Conservation (phyloP, 1,284 basidiomycete species). For the Coniferiporia weirii region DNA sequence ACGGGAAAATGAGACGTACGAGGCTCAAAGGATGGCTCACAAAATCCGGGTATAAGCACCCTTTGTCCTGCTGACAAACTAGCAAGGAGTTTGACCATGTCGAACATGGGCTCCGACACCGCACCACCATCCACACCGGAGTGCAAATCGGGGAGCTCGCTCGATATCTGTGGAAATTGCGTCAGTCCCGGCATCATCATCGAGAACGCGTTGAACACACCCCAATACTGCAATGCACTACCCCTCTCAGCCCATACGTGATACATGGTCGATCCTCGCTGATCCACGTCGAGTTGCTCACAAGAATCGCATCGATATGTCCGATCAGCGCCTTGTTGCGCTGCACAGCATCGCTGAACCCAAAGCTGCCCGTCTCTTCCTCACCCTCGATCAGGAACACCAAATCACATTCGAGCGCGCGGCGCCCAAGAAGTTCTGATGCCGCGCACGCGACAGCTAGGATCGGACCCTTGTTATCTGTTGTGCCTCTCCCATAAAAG, state of each 20-base stretch:
- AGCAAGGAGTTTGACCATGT: conserved; percentile 82
- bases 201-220: conserved; percentile 32
- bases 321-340: conserved; percentile 79
- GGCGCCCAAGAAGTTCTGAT: conserved; percentile 67
- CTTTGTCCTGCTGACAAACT: conserved; percentile 58
- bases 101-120: conserved; percentile 84
- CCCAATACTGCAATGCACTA: conserved; percentile 78
- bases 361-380: conserved; percentile 88
- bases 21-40: conserved; percentile 40
- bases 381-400: conserved; percentile 94
- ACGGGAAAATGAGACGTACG: not conserved
- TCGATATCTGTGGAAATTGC: conserved; percentile 48
- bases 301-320: conserved; percentile 78
- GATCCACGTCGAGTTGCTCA: conserved; percentile 97
- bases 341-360: conserved; percentile 74
- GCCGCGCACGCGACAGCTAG: conserved; percentile 89
- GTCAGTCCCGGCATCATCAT: not conserved
- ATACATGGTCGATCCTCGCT: conserved; percentile 92
- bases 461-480: conserved; percentile 92
- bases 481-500: conserved; percentile 89
- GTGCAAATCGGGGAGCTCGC: conserved; percentile 70
- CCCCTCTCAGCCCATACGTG: conserved; percentile 92
- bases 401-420: conserved; percentile 80
- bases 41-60: conserved; percentile 81
- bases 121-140: conserved; percentile 93